phyloP scores from a whole-genome alignment of 176 grass and related monocot species.

The Triticum urartu region DNA sequence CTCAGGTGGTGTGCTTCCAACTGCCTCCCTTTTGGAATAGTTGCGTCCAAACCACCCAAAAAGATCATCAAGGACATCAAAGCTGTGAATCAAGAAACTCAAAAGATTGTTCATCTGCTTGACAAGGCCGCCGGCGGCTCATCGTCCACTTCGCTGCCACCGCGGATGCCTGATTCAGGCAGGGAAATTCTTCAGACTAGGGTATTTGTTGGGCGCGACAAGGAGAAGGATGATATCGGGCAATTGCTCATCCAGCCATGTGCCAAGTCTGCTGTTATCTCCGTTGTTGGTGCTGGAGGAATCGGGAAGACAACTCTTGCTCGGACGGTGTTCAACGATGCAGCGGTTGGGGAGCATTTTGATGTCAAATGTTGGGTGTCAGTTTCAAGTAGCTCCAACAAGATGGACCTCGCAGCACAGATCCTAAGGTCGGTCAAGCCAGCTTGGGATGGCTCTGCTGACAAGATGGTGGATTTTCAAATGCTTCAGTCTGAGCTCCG shows the following conservation, averaged over 20 bases:
- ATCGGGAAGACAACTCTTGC: not conserved
- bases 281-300: not conserved
- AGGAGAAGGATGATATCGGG: not conserved
- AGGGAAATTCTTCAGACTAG: not conserved
- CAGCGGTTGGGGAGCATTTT: not conserved
- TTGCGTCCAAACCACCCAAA: not conserved
- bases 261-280: not conserved
- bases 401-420: not conserved
- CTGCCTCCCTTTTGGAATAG: too few relatives aligned
- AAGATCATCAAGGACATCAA: not conserved
- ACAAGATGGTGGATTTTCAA: not conserved
- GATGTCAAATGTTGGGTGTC: not conserved
- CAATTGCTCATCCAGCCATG: not conserved
- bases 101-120: not conserved
- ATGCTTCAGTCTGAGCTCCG: not conserved
- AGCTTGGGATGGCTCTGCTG: not conserved
- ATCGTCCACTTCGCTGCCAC: not conserved
- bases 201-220: not conserved
- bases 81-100: not conserved
- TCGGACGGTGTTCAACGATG: not conserved
- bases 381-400: not conserved
- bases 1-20: too few relatives aligned
- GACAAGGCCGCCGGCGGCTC: not conserved
- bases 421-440: not conserved
- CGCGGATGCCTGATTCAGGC: not conserved